Evolutionary conservation across 768 basidiomycete species (phyloP), one percentile per base, ranked within the genome.

Genomic region (Scleroderma citrinum): DNA sequence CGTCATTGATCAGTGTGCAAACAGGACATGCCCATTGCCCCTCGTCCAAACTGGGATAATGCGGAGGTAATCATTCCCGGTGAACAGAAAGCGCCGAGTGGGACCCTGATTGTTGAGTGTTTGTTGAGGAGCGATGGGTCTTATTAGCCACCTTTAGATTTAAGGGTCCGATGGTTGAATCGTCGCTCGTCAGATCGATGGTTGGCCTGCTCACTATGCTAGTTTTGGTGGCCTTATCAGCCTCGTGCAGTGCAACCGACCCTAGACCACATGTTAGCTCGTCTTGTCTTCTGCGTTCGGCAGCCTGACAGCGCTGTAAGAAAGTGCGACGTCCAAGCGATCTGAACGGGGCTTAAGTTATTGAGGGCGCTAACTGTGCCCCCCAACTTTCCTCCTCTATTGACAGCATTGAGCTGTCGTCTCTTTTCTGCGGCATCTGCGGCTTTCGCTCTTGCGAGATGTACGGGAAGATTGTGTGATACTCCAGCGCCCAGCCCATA

Each of bases 381-480:
- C 34, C 83, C 87, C 11, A 91, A 69, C 41, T 78, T 72, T 7
- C 83, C 81, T 13, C 81, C 76, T 14, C 74, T 69, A 52, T 82
- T 58, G 38, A 78, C 50, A 7, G 59, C 62, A 39, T 71, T 68
- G 2, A 73, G 54, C 49, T 76, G 70, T 47, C 72, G 67, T 46
- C 92, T 71, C 63, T 80, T 84, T 69, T 95, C 89, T 0, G 92
- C 90, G 12, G 88, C 87, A 58, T 83, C 83, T 3, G 92, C 67
- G 12, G 87, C 91, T 50, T 81, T 85, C 38, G 68, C 59, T 14
- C 80, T 76, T 7, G 83, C 88, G 23, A 84, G 51, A 58, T 85
- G 76, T 12, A 76, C 77, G 2, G 88, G 80, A 0, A 87, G 59
- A 60, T 88, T 72, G 56, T 86, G 88, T 2, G 83, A 82, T 17